Base-by-base conservation (phyloP, 805 yeast species). In the Tetrapisispora pingtungensis region DNA sequence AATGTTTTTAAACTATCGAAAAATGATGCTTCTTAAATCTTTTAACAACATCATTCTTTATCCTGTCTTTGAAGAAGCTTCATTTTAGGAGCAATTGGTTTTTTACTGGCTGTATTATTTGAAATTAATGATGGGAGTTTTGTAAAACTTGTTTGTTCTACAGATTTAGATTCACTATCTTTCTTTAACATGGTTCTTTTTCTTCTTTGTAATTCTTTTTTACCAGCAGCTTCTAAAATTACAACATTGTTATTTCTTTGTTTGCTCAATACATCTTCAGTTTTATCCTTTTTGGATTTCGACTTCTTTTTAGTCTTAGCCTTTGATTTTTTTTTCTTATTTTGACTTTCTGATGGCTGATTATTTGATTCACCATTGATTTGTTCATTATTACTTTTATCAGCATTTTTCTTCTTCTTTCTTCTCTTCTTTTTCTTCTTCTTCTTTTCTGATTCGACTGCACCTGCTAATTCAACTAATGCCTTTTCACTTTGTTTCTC, bases 171-270 rank as follows among this genome's bases (percentile, higher is more conserved):
- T 34, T 49, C 52, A 40, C 44, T 49, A n/a, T 36, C 18, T 43
- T 49, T 51, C 41, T 48, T 44, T 19, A 18, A 12, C 30, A 51
- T 47, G 26, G 53, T 33, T 34, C 52, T 55, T 35, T 52, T 56
- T 36, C 61, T 49, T 44, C 57, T 55, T 40, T 53, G 57, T 33
- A 61, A 36, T 33, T 58, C 62, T 46, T 50, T 59, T 40, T 53
- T 56, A 12, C 64, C 63, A 15, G 63, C 64, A 13, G 58, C 63
- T 34, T 59, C 65, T 17, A 61, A 44, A 2, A 61, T 58, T 3
- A 59, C 64, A 10, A 56, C 48, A 36, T 59, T 59, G 15, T 57
- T 53, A 39, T 56, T 57, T 18, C 31, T 37, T 14, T 27, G 32
- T 26, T 13, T 22, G 18, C n/a, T 32, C 12, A 15, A 40, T 22